A percentile compares a stretch with the other conserved stretches of the same genome.
These are phyloP conservation scores for Amoebophrya sp. DNA, from an alignment of 169 alveolate species.

Conservation along the genomic window DNA sequence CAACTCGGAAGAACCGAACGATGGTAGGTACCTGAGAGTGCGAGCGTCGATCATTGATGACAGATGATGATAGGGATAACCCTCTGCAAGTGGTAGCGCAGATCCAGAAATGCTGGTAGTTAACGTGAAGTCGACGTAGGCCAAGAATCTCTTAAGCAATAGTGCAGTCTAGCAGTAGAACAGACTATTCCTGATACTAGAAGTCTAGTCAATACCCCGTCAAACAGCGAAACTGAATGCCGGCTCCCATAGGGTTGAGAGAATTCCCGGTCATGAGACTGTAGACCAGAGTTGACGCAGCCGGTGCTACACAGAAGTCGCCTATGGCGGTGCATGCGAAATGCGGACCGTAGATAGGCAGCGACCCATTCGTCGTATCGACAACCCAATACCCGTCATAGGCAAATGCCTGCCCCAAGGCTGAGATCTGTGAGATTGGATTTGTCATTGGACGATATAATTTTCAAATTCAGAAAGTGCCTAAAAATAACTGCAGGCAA, in stretches of 20 bases:
- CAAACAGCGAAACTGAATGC: background rate
- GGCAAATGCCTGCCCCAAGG: too few species aligned
- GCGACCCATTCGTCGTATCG: background rate
- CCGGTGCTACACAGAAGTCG: background rate
- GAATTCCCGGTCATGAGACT: background rate
- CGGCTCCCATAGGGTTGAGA: background rate
- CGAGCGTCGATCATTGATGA: too few species aligned
- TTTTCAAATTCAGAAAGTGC: background rate
- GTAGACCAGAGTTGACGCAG: background rate
- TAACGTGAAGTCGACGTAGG: too few species aligned
- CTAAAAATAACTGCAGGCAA: background rate
- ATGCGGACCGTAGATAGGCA: slow-evolving; percentile 2
- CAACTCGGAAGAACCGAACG: background rate
- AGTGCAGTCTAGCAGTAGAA: too few species aligned
- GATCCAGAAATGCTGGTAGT: too few species aligned
- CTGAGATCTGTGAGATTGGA: background rate
- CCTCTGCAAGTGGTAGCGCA: too few species aligned
- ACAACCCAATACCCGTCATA: slow-evolving; percentile 4
- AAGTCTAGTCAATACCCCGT: too few species aligned
- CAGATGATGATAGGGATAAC: too few species aligned
- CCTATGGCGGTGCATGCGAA: background rate
- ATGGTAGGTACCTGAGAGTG: background rate
- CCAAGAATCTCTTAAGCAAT: too few species aligned
- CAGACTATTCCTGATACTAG: too few species aligned
- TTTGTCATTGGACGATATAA: background rate